These are phyloP conservation scores for Penicillium fimorum DNA, from an alignment of 495 filamentous ascomycete genomes.

Conservation along the genomic window DNA sequence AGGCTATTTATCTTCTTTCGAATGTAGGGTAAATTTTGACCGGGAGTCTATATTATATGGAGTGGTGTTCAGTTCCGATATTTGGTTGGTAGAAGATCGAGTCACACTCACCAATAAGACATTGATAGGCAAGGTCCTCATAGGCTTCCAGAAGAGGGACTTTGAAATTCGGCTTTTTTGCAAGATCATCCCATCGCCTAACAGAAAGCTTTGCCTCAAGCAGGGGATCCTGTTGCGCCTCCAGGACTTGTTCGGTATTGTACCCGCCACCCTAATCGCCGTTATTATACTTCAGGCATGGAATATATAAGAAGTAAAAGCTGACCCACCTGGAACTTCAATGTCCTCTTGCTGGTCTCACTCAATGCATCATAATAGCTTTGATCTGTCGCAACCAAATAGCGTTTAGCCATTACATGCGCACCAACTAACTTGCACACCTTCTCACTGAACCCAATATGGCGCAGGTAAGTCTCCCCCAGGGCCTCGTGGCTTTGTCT, in stretches of 20 bases:
- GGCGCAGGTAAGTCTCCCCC: constrained; percentile 37
- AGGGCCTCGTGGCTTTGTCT: constrained; percentile 39
- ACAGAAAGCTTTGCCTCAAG: constrained; percentile 35
- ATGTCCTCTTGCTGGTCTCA: constrained; percentile 38
- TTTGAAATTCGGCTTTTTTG: constrained; percentile 32
- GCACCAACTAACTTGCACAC: constrained; percentile 37
- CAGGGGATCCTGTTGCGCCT: constrained; percentile 31
- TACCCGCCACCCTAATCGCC: constrained; percentile 33
- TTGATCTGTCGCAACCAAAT: constrained; percentile 40
- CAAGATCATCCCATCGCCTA: constrained; percentile 40
- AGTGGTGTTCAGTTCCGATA: not conserved
- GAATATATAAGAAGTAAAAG: not conserved
- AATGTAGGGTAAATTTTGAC: constrained; percentile 20
- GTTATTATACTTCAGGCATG: not conserved
- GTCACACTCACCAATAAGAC: constrained; percentile 19
- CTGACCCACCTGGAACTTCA: constrained; percentile 33
- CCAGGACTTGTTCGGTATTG: constrained; percentile 26
- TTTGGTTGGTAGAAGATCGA: no score
- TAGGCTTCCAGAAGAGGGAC: constrained; percentile 27
- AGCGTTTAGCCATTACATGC: constrained; percentile 46
- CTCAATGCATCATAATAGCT: constrained; percentile 37
- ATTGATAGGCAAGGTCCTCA: constrained; percentile 21
- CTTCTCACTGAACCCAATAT: constrained; percentile 40
- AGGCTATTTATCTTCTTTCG: constrained; percentile 23
- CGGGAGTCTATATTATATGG: constrained; percentile 15